These are phyloP conservation scores for Thalassiosira hispida DNA, from an alignment of 352 stramenopile genomes.

Conservation along the genomic window DNA sequence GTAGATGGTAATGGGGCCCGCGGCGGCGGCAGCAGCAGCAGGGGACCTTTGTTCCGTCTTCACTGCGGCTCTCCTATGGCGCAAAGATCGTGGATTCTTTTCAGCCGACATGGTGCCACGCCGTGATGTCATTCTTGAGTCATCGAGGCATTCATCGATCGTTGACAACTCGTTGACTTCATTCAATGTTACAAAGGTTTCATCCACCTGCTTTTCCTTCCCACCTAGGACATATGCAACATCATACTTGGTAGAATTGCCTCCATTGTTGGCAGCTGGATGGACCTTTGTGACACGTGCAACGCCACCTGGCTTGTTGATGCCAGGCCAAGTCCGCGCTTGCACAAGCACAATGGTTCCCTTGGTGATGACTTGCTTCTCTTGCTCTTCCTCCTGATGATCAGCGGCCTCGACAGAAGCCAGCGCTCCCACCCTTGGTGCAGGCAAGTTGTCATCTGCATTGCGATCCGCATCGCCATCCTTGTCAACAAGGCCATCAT, in stretches of 20 bases:
- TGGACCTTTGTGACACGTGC: slow-evolving; percentile 71
- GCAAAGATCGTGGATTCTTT: slow-evolving; percentile 20
- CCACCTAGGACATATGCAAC: slow-evolving; percentile 79
- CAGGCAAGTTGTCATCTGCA: background rate
- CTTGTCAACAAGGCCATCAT: slow-evolving; percentile 18
- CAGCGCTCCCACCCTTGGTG: slow-evolving; percentile 12
- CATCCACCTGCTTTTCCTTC: slow-evolving; percentile 74
- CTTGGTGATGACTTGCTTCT: slow-evolving; percentile 40
- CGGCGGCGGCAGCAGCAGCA: background rate
- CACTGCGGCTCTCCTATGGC: background rate
- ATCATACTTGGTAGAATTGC: slow-evolving; percentile 64
- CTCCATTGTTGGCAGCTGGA: slow-evolving; percentile 25
- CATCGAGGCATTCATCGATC: slow-evolving; percentile 8
- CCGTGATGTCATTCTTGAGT: slow-evolving; percentile 12
- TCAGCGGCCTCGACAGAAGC: background rate
- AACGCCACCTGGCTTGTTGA: slow-evolving; percentile 84
- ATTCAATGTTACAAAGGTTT: slow-evolving; percentile 60
- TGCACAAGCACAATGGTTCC: slow-evolving; percentile 77
- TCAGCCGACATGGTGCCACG: slow-evolving; percentile 23
- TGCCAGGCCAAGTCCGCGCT: slow-evolving; percentile 79
- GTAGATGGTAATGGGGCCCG: slow-evolving; percentile 25
- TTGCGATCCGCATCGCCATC: background rate
- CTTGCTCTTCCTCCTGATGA: background rate
- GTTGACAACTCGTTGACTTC: background rate
- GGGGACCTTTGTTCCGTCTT: slow-evolving; percentile 7